Evolutionary conservation across 2,329 filamentous ascomycete genomes (phyloP).

Genomic region (Aspergillaceae sp.): DNA sequence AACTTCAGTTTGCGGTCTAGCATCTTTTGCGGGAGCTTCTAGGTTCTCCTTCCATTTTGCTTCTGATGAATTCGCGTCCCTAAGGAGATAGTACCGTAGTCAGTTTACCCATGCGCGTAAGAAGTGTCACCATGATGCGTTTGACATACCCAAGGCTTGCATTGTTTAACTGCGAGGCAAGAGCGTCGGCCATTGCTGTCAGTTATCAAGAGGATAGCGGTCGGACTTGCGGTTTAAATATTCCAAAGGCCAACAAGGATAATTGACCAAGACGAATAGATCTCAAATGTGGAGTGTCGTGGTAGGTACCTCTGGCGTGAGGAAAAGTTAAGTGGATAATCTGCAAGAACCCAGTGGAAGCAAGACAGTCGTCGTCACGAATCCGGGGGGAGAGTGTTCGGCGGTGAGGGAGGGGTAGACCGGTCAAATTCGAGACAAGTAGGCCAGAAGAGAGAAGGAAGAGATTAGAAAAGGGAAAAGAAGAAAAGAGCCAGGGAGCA

Average conservation of each 20-base stretch:
- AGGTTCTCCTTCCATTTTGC: conserved; percentile 38
- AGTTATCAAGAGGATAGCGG: background rate
- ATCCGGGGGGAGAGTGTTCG: background rate
- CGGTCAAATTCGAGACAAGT: background rate
- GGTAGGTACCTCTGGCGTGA: background rate
- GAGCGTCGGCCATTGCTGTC: conserved; percentile 34
- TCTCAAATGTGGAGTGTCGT: background rate
- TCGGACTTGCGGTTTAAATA: background rate
- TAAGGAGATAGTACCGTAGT: conserved; percentile 11
- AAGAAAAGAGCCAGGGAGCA: background rate
- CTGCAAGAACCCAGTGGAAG: background rate
- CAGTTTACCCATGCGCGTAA: conserved; percentile 4
- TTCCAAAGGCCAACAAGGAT: background rate
- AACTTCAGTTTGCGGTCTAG: conserved; percentile 44
- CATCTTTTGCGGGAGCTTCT: conserved; percentile 41
- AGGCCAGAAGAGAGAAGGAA: too few relatives aligned
- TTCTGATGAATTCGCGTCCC: conserved; percentile 22
- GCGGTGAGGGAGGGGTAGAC: background rate
- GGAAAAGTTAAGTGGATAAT: background rate
- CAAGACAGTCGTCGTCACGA: background rate
- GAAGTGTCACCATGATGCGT: conserved; percentile 1
- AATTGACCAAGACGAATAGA: background rate
- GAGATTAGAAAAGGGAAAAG: background rate
- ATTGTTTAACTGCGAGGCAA: conserved; percentile 39
- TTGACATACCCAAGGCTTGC: conserved; percentile 34